Evolutionary conservation across 2,329 filamentous ascomycete genomes (phyloP).

Genomic region (Macrophomina tecta): DNA sequence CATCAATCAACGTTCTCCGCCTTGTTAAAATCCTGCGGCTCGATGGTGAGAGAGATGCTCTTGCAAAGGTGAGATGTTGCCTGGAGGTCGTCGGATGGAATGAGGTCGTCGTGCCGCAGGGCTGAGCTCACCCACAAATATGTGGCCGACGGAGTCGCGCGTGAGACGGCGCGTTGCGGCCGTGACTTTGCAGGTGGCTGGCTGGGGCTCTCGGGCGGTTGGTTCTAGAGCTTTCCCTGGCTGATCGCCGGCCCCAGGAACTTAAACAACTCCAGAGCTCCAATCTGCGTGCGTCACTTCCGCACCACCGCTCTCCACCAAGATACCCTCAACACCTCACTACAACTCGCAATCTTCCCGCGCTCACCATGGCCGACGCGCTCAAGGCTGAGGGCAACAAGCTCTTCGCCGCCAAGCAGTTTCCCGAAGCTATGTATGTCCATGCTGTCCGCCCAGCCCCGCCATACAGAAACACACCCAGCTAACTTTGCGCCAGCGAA

Average conservation of each 20-base stretch:
- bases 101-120: neutral
- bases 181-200: neutral
- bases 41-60: neutral
- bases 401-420: constrained; percentile 97
- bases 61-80: neutral
- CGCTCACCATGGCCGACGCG: constrained; percentile 68
- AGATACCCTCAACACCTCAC: neutral
- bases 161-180: neutral
- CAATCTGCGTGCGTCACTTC: constrained; percentile 9
- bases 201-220: neutral
- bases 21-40: too few relatives aligned
- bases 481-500: constrained; percentile 62
- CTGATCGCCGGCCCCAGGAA: constrained; percentile 12
- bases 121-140: neutral
- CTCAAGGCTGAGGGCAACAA: constrained; percentile 98
- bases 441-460: constrained; percentile 30
- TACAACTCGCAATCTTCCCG: neutral
- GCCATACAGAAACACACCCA: constrained; percentile 25
- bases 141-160: neutral
- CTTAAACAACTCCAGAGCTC: constrained; percentile 20
- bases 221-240: constrained; percentile 23
- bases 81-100: neutral
- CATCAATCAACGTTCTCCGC: too few relatives aligned
- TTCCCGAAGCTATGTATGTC: constrained; percentile 90
- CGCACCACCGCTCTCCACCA: neutral